Percentiles rank a stretch among this genome's conserved stretches.
phyloP scores from a whole-genome alignment of 371 early-diverging fungal genomes.

The Mucor plumbeus region DNA sequence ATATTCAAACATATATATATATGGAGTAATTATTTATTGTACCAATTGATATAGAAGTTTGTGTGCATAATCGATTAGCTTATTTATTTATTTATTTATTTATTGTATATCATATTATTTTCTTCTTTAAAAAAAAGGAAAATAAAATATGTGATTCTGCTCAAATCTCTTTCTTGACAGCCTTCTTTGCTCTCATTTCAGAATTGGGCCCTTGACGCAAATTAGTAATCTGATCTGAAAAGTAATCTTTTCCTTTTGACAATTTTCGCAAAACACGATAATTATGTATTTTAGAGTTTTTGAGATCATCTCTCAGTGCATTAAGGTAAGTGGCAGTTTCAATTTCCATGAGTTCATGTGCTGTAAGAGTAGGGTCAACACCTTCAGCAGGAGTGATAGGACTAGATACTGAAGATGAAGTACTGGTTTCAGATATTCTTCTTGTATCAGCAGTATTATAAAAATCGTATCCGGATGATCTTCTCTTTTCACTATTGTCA shows the following conservation, averaged over 20 bases:
- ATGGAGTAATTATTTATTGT: too few species aligned
- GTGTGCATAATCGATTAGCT: too few species aligned
- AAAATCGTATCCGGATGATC: background rate
- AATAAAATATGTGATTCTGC: background rate
- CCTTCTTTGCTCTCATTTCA: constrained; percentile 20
- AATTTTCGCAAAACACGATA: constrained; percentile 19
- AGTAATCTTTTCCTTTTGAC: constrained; percentile 11
- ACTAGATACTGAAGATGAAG: background rate
- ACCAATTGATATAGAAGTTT: too few species aligned
- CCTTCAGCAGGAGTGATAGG: background rate
- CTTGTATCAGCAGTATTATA: background rate
- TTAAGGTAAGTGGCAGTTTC: background rate
- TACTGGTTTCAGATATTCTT: background rate
- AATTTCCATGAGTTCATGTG: background rate
- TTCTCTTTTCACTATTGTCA: background rate
- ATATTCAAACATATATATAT: too few species aligned
- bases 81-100: too few species aligned
- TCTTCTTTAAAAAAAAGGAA: too few species aligned
- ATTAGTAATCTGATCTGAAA: constrained; percentile 16
- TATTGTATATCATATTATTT: too few species aligned
- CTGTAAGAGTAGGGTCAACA: constrained; percentile 1
- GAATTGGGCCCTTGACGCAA: constrained; percentile 26
- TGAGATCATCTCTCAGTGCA: constrained; percentile 8
- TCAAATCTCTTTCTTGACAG: constrained; percentile 20
- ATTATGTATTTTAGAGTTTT: constrained; percentile 22